Percentiles rank a stretch among this genome's conserved stretches.
Conservation (phyloP, 495 filamentous ascomycete species). For the Penicillium salamii region DNA sequence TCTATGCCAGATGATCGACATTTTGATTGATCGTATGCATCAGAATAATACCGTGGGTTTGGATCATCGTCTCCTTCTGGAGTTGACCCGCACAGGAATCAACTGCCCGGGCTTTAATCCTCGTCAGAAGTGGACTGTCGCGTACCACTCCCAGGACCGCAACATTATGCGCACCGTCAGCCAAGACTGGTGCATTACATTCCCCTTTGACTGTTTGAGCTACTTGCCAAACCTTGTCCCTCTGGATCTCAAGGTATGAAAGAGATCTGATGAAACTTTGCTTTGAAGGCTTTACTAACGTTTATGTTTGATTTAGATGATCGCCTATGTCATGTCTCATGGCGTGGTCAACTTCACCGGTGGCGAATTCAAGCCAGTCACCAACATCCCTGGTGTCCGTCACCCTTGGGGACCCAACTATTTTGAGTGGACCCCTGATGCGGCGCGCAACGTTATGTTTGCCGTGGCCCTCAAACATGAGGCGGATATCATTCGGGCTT, state of each 20-base stretch:
- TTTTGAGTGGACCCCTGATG: slow-evolving; percentile 14
- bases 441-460: too few species aligned
- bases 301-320: slow-evolving; percentile 1
- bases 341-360: not conserved
- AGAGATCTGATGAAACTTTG: too few species aligned
- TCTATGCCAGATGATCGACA: slow-evolving; percentile 26
- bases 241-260: slow-evolving; percentile 2
- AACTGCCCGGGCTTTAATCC: slow-evolving; percentile 64
- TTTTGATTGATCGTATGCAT: slow-evolving; percentile 38
- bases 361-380: too few species aligned
- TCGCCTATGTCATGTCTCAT: slow-evolving; percentile 1
- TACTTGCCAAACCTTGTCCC: not conserved
- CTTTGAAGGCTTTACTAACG: not conserved
- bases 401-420: slow-evolving; percentile 3
- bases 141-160: slow-evolving; percentile 18
- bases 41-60: slow-evolving; percentile 38
- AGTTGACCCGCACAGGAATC: slow-evolving; percentile 57
- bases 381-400: not conserved
- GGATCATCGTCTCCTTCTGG: slow-evolving; percentile 51
- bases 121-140: slow-evolving; percentile 43
- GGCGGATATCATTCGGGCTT: not conserved
- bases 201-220: slow-evolving; percentile 22
- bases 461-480: slow-evolving; percentile 11
- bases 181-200: slow-evolving; percentile 16
- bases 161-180: slow-evolving; percentile 10